Evolutionary conservation across 2,329 filamentous ascomycete species (phyloP), one percentile per base, ranked within the genome.

Genomic region (Claviceps paspali): DNA sequence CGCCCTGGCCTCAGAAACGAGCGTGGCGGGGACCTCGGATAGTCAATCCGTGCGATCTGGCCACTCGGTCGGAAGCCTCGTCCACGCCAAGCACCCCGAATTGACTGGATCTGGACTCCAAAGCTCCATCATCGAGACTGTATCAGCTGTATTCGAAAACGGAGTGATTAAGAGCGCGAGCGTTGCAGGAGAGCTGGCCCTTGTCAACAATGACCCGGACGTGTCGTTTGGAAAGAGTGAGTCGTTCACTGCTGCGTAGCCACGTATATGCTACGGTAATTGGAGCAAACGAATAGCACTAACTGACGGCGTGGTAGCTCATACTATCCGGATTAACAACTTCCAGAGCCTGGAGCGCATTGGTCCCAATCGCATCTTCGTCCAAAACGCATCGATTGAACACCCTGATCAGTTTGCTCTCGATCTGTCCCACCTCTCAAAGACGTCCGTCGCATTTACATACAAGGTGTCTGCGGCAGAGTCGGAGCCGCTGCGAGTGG

Each of bases 21-120:
- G 72, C 62, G 52, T 68, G 23, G 61, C 67, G 2, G 68, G 60
- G 18, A 64, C 67, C 12, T 92, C 86, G 1, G 91, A 98, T 55
- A 86, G 83, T 3, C 85, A 88, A 39, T 96, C 91, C 1, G 80
- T 96, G 42, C 79, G 87, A 34, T 98, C 91, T 3, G 81, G 82
- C 2, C 82, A 84, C 45, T 93, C 86, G 2, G 62, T 88, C 29
- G 77, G 76, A 46, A 75, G 76, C 31, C 63, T 79, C 30, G 69
- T 69, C 4, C 73, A 82, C n/a, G 63, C 75, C 36, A 79, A 77
- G 49, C 91, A 98, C 53, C 79, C 85, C 1, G 86, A 95, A 14
- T 68, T 93, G 59, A 72, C 79, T 37, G 72, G 75, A 8, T 74
- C 82, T 1, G 88, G 91, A 2, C 65, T 98, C 5, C 91, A 85